These are phyloP conservation scores for Acrasis kona DNA, from an alignment of 78 protist genomes.

Conservation along the genomic window DNA sequence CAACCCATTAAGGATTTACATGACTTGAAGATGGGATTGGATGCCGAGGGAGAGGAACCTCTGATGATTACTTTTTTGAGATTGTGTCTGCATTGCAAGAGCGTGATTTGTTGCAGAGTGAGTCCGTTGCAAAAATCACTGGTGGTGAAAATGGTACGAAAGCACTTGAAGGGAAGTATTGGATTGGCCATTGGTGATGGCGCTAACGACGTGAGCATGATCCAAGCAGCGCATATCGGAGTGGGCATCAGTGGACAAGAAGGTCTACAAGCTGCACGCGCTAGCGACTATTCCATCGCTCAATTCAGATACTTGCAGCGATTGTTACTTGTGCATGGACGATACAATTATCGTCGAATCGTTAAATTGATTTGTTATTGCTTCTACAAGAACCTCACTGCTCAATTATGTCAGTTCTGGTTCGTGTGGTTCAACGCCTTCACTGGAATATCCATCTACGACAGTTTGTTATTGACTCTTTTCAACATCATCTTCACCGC, in stretches of 20 bases:
- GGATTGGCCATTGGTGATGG: constrained; percentile 79
- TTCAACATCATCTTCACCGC: constrained; percentile 60
- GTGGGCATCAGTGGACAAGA: constrained; percentile 59
- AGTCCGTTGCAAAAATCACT: constrained; percentile 59
- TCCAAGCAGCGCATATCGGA: constrained; percentile 50
- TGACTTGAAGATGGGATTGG: no score
- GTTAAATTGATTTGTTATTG: constrained; percentile 48
- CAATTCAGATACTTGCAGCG: constrained; percentile 40
- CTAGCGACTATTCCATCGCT: constrained; percentile 53
- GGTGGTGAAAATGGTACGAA: constrained; percentile 37
- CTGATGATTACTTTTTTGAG: constrained; percentile 21
- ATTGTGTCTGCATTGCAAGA: constrained; percentile 20
- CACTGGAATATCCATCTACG: constrained; percentile 54
- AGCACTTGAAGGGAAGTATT: neutral
- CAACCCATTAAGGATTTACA: no score
- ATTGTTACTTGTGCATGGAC: constrained; percentile 74
- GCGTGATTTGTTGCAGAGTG: constrained; percentile 36
- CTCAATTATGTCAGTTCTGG: constrained; percentile 39
- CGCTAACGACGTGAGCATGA: constrained; percentile 82
- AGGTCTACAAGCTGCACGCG: constrained; percentile 53
- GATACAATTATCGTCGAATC: constrained; percentile 48
- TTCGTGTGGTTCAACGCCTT: constrained; percentile 30
- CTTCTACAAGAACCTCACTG: constrained; percentile 64
- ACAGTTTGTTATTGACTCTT: constrained; percentile 32
- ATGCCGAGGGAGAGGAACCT: no score